These are phyloP conservation scores for Fraxinus floribunda DNA, from an alignment of 305 asterid species.

Conservation along the genomic window DNA sequence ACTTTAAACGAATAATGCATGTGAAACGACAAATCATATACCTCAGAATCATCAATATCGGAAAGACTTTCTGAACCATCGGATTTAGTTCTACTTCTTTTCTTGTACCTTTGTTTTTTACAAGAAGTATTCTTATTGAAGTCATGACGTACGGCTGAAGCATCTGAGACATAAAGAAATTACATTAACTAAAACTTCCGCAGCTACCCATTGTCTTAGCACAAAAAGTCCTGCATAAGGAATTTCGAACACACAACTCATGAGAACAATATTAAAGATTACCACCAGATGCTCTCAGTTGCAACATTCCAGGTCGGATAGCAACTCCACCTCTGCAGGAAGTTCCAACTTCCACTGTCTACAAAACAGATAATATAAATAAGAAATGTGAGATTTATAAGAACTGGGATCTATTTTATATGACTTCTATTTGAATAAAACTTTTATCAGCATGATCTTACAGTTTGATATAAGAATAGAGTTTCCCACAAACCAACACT, in stretches of 20 bases:
- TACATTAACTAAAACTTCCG: not conserved
- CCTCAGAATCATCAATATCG: slow-evolving; percentile 52
- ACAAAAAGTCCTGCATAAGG: not conserved
- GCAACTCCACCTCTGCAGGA: slow-evolving; percentile 21
- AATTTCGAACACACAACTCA: not conserved
- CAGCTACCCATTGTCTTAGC: not conserved
- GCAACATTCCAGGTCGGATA: slow-evolving; percentile 14
- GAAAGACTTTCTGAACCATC: slow-evolving; percentile 31
- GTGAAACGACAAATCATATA: slow-evolving; percentile 10
- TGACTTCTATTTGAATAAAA: not conserved
- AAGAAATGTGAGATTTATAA: not conserved
- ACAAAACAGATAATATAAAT: not conserved
- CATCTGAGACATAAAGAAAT: slow-evolving; percentile 20
- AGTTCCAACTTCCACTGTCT: slow-evolving; percentile 27
- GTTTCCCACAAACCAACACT: not conserved
- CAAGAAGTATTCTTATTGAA: slow-evolving; percentile 18
- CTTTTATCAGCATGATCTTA: slow-evolving; percentile 7
- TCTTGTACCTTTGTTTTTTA: slow-evolving; percentile 15
- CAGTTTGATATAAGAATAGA: not conserved
- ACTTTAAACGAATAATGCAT: slow-evolving; percentile 6
- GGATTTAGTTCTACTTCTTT: slow-evolving; percentile 14
- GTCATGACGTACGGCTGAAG: slow-evolving; percentile 18
- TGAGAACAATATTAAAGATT: not conserved
- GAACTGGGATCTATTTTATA: not conserved
- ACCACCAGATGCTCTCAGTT: slow-evolving; percentile 21